Base-by-base conservation (phyloP, 2,329 filamentous ascomycete species). In the Amesomyces nigricolor region DNA sequence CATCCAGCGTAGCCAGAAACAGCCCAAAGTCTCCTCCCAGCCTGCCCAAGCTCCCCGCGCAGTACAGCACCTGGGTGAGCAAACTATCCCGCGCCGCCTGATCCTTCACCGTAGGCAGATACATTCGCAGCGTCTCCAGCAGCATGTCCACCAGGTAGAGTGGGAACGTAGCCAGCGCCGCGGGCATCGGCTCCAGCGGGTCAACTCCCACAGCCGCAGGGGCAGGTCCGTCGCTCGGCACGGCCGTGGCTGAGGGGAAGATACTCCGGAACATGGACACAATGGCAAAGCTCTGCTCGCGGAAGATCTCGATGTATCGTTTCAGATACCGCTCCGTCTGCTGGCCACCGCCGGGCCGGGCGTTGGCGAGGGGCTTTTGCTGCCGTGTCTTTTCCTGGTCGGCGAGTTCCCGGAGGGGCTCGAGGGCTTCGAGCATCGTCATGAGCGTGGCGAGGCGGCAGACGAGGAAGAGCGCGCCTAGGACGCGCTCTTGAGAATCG, bases 301-400 rank as follows among this genome's bases (percentile, higher is more conserved):
- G 87, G 69, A 97, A 97, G 29, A 99, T 91, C 68, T 99, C 94
- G 64, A 99, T 89, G 71, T 95, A 99, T 47, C 91, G 82, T 71
- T 97, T 99, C 43, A 99, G 75, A 65, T 91, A 99, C 50, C 91
- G 82, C 70, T 97, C 94, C 1, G 91, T 96, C 69, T 97, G 94
- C 66, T 95, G 91, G 0, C 92, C 92, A 1, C 83, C 83, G 82
- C 81, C 80, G 87, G 37, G 71, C 67, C 69, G 70, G 8, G 71
- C 70, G 19, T 68, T 67, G 5, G 69, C 65, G 13, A 71, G 67
- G 35, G 76, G 71, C 54, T 70, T 71, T 58, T 79, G 75, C 57
- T 79, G 75, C 13, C 74, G 77, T 45, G 70, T 67, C 48, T 71
- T 85, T 70, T 96, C 92, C 66, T 95, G 89, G 63, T 97, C 91